These are phyloP conservation scores for Solanum chiquidenum DNA, from an alignment of 257 asterid species.

Conservation along the genomic window DNA sequence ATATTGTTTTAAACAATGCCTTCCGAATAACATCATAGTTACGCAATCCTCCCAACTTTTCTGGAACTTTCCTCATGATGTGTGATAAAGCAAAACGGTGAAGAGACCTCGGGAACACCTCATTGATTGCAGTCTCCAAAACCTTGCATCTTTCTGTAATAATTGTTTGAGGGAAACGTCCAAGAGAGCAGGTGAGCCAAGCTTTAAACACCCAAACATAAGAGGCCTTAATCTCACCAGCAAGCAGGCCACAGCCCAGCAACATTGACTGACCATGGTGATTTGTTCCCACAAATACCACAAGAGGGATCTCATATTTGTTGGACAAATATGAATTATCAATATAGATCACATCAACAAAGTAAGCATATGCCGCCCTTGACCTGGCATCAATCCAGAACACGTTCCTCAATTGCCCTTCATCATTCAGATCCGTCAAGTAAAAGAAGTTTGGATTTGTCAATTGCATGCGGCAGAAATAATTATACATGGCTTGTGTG, in stretches of 20 bases:
- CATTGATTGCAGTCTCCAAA: conserved; percentile 48
- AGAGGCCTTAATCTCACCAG: conserved; percentile 44
- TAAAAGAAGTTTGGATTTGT: conserved; percentile 46
- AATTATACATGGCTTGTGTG: conserved; percentile 38
- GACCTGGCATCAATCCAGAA: conserved; percentile 64
- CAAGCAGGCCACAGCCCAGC: conserved; percentile 81
- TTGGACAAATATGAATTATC: conserved; percentile 57
- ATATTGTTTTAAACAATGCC: conserved; percentile 41
- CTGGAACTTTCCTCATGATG: conserved; percentile 66
- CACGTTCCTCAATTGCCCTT: conserved; percentile 37
- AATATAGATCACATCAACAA: conserved; percentile 55
- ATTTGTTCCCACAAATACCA: conserved; percentile 62
- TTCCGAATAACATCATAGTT: conserved; percentile 23
- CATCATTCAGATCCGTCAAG: conserved; percentile 49
- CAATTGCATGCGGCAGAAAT: conserved; percentile 58
- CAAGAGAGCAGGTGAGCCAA: conserved; percentile 44
- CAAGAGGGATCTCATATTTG: conserved; percentile 69
- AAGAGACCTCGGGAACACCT: conserved; percentile 53
- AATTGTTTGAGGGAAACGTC: conserved; percentile 51
- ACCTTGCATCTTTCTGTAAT: conserved; percentile 62
- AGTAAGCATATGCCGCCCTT: conserved; percentile 41
- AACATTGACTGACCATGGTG: conserved; percentile 68
- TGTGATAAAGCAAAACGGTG: conserved; percentile 55
- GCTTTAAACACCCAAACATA: conserved; percentile 61
- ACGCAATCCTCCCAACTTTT: conserved; percentile 64